phyloP scores from a whole-genome alignment of 352 stramenopile species.

The Halophytophthora polymorphica region DNA sequence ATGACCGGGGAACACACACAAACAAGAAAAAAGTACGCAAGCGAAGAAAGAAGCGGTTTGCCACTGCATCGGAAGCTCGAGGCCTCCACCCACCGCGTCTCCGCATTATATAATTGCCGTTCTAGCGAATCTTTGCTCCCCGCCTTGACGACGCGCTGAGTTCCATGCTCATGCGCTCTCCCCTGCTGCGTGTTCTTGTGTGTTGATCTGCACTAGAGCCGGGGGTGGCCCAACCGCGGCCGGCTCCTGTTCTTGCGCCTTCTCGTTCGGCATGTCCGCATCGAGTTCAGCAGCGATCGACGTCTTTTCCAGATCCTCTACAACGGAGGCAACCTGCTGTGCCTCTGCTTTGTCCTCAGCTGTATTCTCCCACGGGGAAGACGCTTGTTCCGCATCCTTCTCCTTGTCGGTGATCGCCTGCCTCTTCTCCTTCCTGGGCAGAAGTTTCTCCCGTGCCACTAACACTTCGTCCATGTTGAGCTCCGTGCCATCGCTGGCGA shows the following conservation, averaged over 20 bases:
- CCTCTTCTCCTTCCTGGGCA: conserved; percentile 38
- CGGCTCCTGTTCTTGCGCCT: conserved; percentile 14
- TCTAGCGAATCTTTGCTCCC: conserved; percentile 6
- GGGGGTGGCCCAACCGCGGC: background rate
- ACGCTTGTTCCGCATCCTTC: background rate
- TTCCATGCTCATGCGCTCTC: conserved; percentile 6
- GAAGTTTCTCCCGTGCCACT: conserved; percentile 37
- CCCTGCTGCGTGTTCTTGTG: conserved; percentile 4
- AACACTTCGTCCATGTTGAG: conserved; percentile 86
- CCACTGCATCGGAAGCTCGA: too few relatives aligned
- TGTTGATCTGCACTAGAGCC: too few relatives aligned
- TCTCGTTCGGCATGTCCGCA: conserved; percentile 5
- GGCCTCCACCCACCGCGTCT: background rate
- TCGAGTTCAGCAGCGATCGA: background rate
- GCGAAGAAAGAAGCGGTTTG: too few relatives aligned
- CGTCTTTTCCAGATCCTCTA: too few relatives aligned
- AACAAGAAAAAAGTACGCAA: too few relatives aligned
- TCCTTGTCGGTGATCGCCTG: conserved; percentile 8
- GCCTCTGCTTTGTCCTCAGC: conserved; percentile 16
- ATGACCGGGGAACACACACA: too few relatives aligned
- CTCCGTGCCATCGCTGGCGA: conserved; percentile 72
- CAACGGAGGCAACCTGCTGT: background rate
- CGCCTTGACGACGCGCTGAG: background rate
- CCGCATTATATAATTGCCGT: conserved; percentile 9
- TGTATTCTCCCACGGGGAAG: conserved; percentile 9